phyloP scores from a whole-genome alignment of 139 green algal species.

The Tetraselmis chui region DNA sequence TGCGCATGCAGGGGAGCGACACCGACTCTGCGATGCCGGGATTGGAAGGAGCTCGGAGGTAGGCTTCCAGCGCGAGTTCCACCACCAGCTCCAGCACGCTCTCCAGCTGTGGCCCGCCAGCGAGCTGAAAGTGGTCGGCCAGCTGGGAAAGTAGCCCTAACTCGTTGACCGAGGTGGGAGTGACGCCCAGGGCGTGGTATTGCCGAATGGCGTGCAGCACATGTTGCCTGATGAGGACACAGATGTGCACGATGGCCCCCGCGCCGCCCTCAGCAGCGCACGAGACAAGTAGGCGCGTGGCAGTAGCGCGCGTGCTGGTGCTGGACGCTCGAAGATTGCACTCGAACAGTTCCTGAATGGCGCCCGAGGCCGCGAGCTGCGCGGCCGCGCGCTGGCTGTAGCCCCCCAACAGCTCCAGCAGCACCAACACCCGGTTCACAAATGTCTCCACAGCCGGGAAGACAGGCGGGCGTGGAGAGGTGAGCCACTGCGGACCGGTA shows the following conservation, averaged over 20 bases:
- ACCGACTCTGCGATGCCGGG: constrained; percentile 19
- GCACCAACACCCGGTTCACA: constrained; percentile 13
- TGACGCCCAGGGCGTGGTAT: constrained; percentile 25
- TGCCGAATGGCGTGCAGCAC: constrained; percentile 14
- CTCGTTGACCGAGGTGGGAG: constrained; percentile 12
- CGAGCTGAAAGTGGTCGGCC: background rate
- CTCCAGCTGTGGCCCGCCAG: constrained; percentile 12
- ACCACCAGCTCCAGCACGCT: constrained; percentile 12
- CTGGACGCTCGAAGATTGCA: constrained; percentile 31
- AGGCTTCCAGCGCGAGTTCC: constrained; percentile 11
- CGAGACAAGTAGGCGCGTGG: constrained; percentile 15
- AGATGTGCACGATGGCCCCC: background rate
- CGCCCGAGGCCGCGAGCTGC: constrained; percentile 4
- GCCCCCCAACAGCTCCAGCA: constrained; percentile 17
- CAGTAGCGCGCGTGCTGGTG: background rate
- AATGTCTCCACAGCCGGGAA: constrained; percentile 20
- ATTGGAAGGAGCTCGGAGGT: constrained; percentile 3
- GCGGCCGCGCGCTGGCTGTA: background rate
- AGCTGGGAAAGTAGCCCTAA: constrained; percentile 23
- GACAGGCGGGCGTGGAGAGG: background rate
- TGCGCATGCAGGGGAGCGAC: constrained; percentile 19
- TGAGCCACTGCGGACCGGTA: background rate
- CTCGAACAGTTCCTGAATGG: constrained; percentile 25
- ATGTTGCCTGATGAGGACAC: constrained; percentile 4
- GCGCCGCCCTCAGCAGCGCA: background rate